Evolutionary conservation across 2,329 filamentous ascomycete genomes (phyloP).

Genomic region (Stachybotrys chlorohalonatus): DNA sequence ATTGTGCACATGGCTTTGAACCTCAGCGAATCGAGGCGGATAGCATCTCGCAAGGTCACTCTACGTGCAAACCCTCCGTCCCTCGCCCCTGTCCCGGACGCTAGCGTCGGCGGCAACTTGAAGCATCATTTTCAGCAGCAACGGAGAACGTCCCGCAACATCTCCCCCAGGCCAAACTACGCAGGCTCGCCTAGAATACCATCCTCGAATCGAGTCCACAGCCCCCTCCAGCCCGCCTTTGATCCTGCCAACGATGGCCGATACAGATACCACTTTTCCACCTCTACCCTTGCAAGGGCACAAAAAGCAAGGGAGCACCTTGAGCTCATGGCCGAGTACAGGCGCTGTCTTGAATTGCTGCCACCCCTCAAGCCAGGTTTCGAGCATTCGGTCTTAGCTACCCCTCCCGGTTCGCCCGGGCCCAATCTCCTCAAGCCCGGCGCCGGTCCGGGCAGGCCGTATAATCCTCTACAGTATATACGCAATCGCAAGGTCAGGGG

Average conservation of each 20-base stretch:
- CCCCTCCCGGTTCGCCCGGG: slow-evolving; percentile 26
- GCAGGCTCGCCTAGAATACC: slow-evolving; percentile 29
- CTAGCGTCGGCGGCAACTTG: slow-evolving; percentile 47
- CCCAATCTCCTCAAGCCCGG: slow-evolving; percentile 7
- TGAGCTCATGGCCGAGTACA: slow-evolving; percentile 77
- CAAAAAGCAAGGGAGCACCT: slow-evolving; percentile 80
- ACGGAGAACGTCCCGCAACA: slow-evolving; percentile 49
- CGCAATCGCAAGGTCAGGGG: slow-evolving; percentile 81
- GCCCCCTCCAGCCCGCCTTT: slow-evolving; percentile 38
- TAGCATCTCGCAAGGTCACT: slow-evolving; percentile 49
- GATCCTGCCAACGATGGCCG: slow-evolving; percentile 31
- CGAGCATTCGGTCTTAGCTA: slow-evolving; percentile 28
- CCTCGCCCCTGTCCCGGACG: slow-evolving; percentile 43
- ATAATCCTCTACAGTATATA: slow-evolving; percentile 89
- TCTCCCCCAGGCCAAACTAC: slow-evolving; percentile 47
- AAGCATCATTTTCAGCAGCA: slow-evolving; percentile 66
- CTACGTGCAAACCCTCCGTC: slow-evolving; percentile 41
- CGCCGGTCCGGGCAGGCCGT: slow-evolving; percentile 53
- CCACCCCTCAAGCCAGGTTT: slow-evolving; percentile 55
- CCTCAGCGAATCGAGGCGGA: slow-evolving; percentile 70
- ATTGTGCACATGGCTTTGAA: slow-evolving; percentile 90
- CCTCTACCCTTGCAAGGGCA: slow-evolving; percentile 70
- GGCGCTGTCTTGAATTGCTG: slow-evolving; percentile 68
- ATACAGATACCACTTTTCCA: slow-evolving; percentile 61
- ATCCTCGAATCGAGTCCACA: slow-evolving; percentile 30